These are phyloP conservation scores for Babesia bovis DNA, from an alignment of 169 alveolate species.

Conservation along the genomic window DNA sequence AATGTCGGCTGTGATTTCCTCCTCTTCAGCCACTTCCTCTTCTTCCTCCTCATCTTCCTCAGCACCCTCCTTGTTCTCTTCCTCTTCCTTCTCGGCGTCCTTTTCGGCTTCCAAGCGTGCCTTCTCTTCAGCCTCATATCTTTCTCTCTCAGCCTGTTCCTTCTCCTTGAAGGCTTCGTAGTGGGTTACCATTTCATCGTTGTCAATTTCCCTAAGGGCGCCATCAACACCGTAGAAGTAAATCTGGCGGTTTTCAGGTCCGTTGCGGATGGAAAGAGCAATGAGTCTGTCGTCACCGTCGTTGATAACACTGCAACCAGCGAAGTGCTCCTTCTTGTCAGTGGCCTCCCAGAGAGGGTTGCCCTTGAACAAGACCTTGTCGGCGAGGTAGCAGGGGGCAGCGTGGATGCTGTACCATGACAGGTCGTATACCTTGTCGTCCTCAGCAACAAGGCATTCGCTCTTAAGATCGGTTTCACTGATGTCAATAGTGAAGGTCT, in stretches of 20 bases:
- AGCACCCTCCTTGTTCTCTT: background rate
- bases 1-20: too few species aligned
- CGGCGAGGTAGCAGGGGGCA: background rate
- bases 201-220: background rate
- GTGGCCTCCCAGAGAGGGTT: background rate
- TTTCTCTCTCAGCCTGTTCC: background rate
- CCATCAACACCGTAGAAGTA: background rate
- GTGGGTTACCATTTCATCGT: background rate
- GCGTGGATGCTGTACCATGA: slow-evolving; percentile 11
- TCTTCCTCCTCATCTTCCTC: background rate
- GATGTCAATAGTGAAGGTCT: background rate
- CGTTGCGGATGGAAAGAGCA: background rate
- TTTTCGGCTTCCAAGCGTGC: background rate
- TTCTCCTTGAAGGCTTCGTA: slow-evolving; percentile 1
- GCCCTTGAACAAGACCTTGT: background rate
- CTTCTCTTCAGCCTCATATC: background rate
- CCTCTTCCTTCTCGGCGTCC: background rate
- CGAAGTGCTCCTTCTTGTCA: slow-evolving; percentile 4
- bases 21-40: background rate
- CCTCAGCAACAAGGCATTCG: background rate
- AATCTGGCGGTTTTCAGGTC: background rate
- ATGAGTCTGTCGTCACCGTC: slow-evolving; percentile 13
- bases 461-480: background rate
- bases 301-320: slow-evolving; percentile 1
- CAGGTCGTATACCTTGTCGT: background rate